These are phyloP conservation scores for Claviceps africana DNA, from an alignment of 2,329 filamentous ascomycete species.

Conservation along the genomic window DNA sequence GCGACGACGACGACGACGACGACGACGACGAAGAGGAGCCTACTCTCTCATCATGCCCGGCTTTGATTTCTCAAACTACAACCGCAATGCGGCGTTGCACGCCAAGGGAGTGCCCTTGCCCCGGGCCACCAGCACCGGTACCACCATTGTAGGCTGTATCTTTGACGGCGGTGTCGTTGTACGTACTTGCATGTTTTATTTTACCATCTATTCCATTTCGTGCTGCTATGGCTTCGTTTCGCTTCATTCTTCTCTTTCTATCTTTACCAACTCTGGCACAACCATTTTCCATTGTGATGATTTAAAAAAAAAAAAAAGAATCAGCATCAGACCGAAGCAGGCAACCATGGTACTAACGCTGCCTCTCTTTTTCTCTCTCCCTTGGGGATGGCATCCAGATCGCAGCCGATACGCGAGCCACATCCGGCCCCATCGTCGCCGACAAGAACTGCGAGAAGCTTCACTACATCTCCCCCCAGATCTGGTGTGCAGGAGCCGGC, in stretches of 20 bases:
- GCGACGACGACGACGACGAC: constrained; percentile 3
- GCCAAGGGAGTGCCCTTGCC: constrained; percentile 86
- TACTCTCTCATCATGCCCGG: constrained; percentile 58
- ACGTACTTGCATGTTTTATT: constrained; percentile 22
- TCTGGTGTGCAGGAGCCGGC: constrained; percentile 97
- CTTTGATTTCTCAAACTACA: constrained; percentile 99
- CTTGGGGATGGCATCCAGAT: constrained; percentile 41
- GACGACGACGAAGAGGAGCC: constrained; percentile 3
- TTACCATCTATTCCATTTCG: neutral
- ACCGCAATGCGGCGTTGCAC: constrained; percentile 93
- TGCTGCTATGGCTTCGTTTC: neutral
- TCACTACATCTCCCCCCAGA: constrained; percentile 95
- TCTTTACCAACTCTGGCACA: neutral
- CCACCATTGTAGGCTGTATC: constrained; percentile 95
- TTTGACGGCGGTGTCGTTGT: constrained; percentile 94
- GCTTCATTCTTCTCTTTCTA: neutral
- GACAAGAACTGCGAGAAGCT: constrained; percentile 99
- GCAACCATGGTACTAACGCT: neutral
- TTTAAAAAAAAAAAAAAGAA: too few species aligned
- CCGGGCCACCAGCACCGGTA: constrained; percentile 96
- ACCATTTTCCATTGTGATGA: neutral
- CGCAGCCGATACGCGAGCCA: constrained; percentile 94
- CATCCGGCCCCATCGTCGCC: constrained; percentile 92
- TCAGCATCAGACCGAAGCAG: neutral
- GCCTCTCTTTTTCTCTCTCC: neutral